Percentiles rank a stretch among this genome's conserved stretches.
Evolutionary conservation across 2,329 filamentous ascomycete genomes (phyloP).

Genomic region (Clonostachys sp.): DNA sequence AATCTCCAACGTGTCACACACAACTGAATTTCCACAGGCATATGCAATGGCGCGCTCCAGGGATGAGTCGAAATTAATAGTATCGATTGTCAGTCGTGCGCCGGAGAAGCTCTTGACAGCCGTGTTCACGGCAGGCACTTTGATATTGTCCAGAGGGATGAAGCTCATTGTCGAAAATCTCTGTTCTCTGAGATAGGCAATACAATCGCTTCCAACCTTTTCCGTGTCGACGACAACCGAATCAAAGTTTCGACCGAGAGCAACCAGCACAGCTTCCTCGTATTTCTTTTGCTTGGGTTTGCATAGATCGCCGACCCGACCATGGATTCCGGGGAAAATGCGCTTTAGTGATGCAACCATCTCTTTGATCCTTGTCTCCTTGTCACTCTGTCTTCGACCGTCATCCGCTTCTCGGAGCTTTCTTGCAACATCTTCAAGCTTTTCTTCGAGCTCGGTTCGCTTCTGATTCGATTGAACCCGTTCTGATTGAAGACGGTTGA

Average conservation of each 20-base stretch:
- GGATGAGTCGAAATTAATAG: conserved; percentile 85
- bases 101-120: conserved; percentile 86
- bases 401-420: conserved; percentile 84
- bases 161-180: conserved; percentile 86
- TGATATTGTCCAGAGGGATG: conserved; percentile 94
- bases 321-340: conserved; percentile 87
- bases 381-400: conserved; percentile 79
- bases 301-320: conserved; percentile 85
- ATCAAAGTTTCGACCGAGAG: conserved; percentile 89
- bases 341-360: conserved; percentile 83
- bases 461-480: conserved; percentile 75
- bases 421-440: conserved; percentile 73
- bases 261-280: conserved; percentile 86
- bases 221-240: conserved; percentile 93
- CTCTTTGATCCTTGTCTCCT: conserved; percentile 74
- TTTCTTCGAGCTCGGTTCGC: conserved; percentile 86
- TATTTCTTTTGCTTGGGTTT: conserved; percentile 97
- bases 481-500: conserved; percentile 81
- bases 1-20: conserved; percentile 82
- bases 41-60: conserved; percentile 92
- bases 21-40: conserved; percentile 89
- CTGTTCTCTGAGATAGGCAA: conserved; percentile 89
- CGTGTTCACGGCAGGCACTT: conserved; percentile 85
- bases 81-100: conserved; percentile 88
- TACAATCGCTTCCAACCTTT: conserved; percentile 89